phyloP scores from a whole-genome alignment of 495 filamentous ascomycete genomes.

The Penicillium ochrochloron region DNA sequence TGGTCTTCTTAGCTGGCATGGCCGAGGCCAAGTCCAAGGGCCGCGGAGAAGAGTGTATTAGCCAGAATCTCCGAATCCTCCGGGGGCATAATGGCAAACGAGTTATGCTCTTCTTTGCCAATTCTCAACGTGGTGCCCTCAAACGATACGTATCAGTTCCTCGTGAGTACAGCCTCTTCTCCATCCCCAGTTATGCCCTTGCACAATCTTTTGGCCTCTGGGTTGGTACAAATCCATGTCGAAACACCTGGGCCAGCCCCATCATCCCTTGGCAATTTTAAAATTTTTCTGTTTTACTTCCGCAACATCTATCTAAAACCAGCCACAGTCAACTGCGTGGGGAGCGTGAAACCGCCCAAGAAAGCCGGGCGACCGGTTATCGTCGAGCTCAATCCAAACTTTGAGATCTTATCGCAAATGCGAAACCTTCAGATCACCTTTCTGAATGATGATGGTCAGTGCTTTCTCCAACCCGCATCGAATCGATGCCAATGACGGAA shows the following conservation, averaged over 20 bases:
- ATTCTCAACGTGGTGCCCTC: constrained; percentile 46
- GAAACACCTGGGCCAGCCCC: background rate
- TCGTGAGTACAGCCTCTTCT: constrained; percentile 30
- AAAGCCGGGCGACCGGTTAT: constrained; percentile 47
- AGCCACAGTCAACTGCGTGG: constrained; percentile 47
- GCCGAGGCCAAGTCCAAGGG: constrained; percentile 54
- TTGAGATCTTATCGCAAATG: constrained; percentile 49
- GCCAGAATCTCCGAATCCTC: constrained; percentile 52
- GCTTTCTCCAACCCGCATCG: background rate
- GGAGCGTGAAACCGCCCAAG: constrained; percentile 44
- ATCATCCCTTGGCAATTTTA: background rate
- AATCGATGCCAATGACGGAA: background rate
- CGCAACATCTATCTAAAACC: background rate
- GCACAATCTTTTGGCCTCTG: background rate
- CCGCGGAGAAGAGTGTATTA: constrained; percentile 55
- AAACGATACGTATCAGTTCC: constrained; percentile 54
- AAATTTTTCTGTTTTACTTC: background rate
- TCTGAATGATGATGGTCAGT: constrained; percentile 50
- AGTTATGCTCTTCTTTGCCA: constrained; percentile 51
- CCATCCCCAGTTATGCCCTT: background rate
- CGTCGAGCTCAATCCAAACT: constrained; percentile 48
- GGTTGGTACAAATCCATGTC: background rate
- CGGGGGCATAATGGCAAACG: constrained; percentile 42
- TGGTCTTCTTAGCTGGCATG: constrained; percentile 50
- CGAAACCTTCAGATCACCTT: constrained; percentile 47